Percentiles rank a stretch among this genome's conserved stretches.
Conservation (phyloP, 1,284 basidiomycete genomes). For the Thecaphora thlaspeos region DNA sequence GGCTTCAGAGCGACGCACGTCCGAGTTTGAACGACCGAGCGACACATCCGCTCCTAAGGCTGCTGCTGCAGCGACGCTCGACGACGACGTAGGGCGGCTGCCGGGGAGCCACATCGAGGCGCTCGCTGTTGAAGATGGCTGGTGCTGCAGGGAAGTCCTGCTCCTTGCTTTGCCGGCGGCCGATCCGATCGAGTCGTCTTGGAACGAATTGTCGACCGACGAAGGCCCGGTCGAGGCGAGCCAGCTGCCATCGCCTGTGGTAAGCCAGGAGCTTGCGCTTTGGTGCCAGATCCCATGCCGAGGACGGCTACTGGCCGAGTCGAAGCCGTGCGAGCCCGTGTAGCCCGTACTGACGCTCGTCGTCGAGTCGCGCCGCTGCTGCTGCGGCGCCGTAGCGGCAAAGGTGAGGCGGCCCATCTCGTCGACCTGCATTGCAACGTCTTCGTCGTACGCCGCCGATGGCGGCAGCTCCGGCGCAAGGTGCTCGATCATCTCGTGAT, state of each 20-base stretch:
- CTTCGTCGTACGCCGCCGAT: not conserved
- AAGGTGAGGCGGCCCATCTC: slow-evolving; percentile 19
- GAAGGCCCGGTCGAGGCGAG: too few species aligned
- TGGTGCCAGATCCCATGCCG: not conserved
- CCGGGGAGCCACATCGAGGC: not conserved
- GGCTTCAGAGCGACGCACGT: not conserved
- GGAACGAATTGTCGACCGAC: too few species aligned
- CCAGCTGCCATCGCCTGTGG: too few species aligned
- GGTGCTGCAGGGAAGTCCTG: not conserved
- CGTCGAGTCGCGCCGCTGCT: not conserved
- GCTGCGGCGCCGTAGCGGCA: not conserved
- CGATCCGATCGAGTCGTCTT: too few species aligned
- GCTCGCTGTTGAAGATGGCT: not conserved
- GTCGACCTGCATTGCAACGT: slow-evolving; percentile 6
- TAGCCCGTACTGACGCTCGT: not conserved
- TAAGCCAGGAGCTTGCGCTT: too few species aligned
- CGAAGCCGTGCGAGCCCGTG: not conserved
- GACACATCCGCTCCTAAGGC: too few species aligned
- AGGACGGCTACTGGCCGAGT: not conserved
- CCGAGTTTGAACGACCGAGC: not conserved
- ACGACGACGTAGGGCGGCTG: not conserved
- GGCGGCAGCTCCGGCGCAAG: not conserved
- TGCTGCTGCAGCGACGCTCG: too few species aligned
- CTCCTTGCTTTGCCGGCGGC: too few species aligned
- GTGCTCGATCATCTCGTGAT: not conserved